Conservation (phyloP, 768 basidiomycete genomes). For the Galerina marginata region DNA sequence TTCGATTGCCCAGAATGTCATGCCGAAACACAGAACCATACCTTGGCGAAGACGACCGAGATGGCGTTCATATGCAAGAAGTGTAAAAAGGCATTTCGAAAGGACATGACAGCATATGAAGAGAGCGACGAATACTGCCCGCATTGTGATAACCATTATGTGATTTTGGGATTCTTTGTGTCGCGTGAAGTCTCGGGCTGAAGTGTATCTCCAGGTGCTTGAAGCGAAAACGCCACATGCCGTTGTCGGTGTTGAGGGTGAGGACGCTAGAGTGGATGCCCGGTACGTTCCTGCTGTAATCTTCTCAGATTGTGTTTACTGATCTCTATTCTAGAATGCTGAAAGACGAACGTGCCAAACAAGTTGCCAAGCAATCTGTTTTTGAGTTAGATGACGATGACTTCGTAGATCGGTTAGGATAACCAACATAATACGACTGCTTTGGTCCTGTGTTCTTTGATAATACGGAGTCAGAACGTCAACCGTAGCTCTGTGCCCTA, state of each 20-base stretch:
- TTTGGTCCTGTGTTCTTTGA: too few relatives aligned
- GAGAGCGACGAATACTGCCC: conserved; percentile 99
- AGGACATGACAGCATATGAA: conserved; percentile 91
- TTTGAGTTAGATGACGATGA: conserved; percentile 50
- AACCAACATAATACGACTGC: conserved; percentile 3
- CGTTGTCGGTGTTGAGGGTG: conserved; percentile 85
- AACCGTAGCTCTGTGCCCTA: too few relatives aligned
- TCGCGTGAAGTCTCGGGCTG: not conserved
- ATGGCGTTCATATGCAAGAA: conserved; percentile 55
- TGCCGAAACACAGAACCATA: conserved; percentile 79
- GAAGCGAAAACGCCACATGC: conserved; percentile 92
- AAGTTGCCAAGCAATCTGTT: conserved; percentile 52
- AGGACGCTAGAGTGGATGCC: conserved; percentile 87
- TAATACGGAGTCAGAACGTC: too few relatives aligned
- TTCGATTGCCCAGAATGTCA: conserved; percentile 98
- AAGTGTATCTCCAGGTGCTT: conserved; percentile 64
- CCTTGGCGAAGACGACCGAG: conserved; percentile 76
- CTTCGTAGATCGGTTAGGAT: conserved; percentile 54
- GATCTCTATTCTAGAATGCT: conserved; percentile 65
- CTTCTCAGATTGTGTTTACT: not conserved
- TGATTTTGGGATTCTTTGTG: conserved; percentile 45
- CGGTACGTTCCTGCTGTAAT: conserved; percentile 55
- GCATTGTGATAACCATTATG: conserved; percentile 98
- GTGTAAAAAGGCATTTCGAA: conserved; percentile 90
- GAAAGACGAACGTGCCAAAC: conserved; percentile 82